These are phyloP conservation scores for Colletotrichum spinosum DNA, from an alignment of 2,329 filamentous ascomycete species.

Conservation along the genomic window DNA sequence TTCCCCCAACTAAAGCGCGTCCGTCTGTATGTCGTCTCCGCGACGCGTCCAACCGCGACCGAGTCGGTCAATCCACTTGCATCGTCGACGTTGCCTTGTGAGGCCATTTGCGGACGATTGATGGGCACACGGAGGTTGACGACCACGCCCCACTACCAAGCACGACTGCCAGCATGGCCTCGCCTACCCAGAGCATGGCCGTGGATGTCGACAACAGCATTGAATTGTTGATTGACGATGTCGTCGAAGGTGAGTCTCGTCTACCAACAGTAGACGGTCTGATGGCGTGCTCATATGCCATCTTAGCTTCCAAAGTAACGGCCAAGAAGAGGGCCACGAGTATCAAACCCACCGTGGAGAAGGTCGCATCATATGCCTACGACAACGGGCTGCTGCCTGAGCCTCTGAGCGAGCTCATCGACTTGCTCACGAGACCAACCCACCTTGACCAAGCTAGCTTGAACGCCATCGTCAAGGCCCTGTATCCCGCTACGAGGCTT, in stretches of 20 bases:
- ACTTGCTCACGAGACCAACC: constrained; percentile 73
- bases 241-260: constrained; percentile 44
- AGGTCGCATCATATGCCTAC: constrained; percentile 71
- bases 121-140: not conserved
- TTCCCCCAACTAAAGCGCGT: constrained; percentile 24
- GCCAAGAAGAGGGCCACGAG: constrained; percentile 74
- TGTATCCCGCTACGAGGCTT: constrained; percentile 80
- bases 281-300: not conserved
- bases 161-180: constrained; percentile 8
- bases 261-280: not conserved
- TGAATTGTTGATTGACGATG: constrained; percentile 49
- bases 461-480: constrained; percentile 74
- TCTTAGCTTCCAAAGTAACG: constrained; percentile 67
- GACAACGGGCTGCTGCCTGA: constrained; percentile 73
- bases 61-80: too few species aligned
- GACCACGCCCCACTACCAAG: not conserved
- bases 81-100: too few species aligned
- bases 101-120: too few species aligned
- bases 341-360: constrained; percentile 74
- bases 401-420: constrained; percentile 72
- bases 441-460: constrained; percentile 82
- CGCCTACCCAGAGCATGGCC: constrained; percentile 35
- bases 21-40: constrained; percentile 5
- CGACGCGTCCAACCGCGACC: constrained; percentile 29
- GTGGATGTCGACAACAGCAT: constrained; percentile 47